A percentile compares a stretch with the other conserved stretches of the same genome.
These are phyloP conservation scores for Pyrenophora seminiperda DNA, from an alignment of 2,329 filamentous ascomycete species.

Conservation along the genomic window DNA sequence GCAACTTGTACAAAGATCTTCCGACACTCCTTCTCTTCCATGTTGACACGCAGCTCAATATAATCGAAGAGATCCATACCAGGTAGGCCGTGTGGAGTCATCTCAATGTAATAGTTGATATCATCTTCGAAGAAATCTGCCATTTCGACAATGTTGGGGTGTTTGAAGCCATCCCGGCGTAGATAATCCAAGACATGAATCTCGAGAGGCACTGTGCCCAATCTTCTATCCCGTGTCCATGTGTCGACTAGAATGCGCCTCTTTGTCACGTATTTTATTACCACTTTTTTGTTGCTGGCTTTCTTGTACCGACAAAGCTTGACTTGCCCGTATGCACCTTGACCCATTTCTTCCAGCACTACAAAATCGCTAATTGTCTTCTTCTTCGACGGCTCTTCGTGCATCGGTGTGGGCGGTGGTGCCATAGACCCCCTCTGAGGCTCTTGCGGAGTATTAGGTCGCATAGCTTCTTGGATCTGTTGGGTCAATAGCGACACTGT, in stretches of 20 bases:
- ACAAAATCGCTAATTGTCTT: slow-evolving; percentile 88
- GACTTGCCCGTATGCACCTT: slow-evolving; percentile 96
- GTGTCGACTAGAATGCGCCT: slow-evolving; percentile 95
- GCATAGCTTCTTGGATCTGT: slow-evolving; percentile 58
- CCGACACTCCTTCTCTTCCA: slow-evolving; percentile 92
- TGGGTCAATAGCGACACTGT: slow-evolving; percentile 57
- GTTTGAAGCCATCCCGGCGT: slow-evolving; percentile 69
- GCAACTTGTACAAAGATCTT: slow-evolving; percentile 96
- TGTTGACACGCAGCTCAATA: slow-evolving; percentile 92
- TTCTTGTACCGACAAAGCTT: slow-evolving; percentile 89
- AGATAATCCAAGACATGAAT: slow-evolving; percentile 97
- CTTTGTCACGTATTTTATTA: slow-evolving; percentile 98
- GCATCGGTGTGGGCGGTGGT: slow-evolving; percentile 19
- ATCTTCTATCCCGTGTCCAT: slow-evolving; percentile 90
- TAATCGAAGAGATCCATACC: slow-evolving; percentile 99
- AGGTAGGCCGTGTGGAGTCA: slow-evolving; percentile 90
- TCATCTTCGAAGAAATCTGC: slow-evolving; percentile 75
- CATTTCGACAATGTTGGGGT: slow-evolving; percentile 72
- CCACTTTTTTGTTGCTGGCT: slow-evolving; percentile 76
- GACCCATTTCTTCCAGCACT: slow-evolving; percentile 97
- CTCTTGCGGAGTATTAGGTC: slow-evolving; percentile 51
- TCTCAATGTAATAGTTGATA: slow-evolving; percentile 97
- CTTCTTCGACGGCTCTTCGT: slow-evolving; percentile 56
- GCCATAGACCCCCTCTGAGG: slow-evolving; percentile 33
- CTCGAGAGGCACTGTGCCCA: slow-evolving; percentile 94